Base-by-base conservation (phyloP, 192 early-diverging fungal species). In the Diversispora epigaea region DNA sequence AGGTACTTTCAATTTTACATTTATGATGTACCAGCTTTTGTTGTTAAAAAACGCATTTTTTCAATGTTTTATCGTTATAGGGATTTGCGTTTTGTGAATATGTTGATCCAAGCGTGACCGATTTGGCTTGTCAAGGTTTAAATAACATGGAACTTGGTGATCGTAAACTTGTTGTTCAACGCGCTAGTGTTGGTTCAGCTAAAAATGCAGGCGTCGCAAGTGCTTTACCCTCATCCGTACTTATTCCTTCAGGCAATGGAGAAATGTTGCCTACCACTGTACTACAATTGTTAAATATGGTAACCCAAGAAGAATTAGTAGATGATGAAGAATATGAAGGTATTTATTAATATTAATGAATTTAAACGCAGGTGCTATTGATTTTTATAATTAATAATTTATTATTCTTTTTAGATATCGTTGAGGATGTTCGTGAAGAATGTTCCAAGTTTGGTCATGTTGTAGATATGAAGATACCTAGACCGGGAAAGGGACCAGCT, bases 11-110 rank as follows among this genome's bases (percentile, higher is more conserved):
- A 45, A 14, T 52, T 52, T 39, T 71, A 47, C 41, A 40, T 70
- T 49, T 15, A 25, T 15, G 54, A 15, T 40, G 6, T 58, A 21
- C 0, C 9, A 43, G 4, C 12, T 12, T 54, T 68, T 0, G 49
- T n/a, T 19, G 57, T 17, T 25, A 15, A 0, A 14, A n/a, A 45
- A 45, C 68, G 22, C 56, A 52, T 19, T 25, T 73, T 32, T 46
- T n/a, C 76, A 68, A 4, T n/a, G 11, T 41, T 25, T 2, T 58
- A 17, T 65, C 15, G 72, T 22, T 75, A 63, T 76, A 94, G 83
- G 97, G 97, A 3, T 98, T 93, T 85, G 97, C 96, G 3, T 98
- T 99, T 75, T 97, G 95, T 79, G 97, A 99, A 83, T 99, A 95
- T 73, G 85, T 86, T 17, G 93, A 98, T 79, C 89, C 94, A 19